Conservation (phyloP, 2,329 filamentous ascomycete species). For the Fusarium pseudoanthophilum region DNA sequence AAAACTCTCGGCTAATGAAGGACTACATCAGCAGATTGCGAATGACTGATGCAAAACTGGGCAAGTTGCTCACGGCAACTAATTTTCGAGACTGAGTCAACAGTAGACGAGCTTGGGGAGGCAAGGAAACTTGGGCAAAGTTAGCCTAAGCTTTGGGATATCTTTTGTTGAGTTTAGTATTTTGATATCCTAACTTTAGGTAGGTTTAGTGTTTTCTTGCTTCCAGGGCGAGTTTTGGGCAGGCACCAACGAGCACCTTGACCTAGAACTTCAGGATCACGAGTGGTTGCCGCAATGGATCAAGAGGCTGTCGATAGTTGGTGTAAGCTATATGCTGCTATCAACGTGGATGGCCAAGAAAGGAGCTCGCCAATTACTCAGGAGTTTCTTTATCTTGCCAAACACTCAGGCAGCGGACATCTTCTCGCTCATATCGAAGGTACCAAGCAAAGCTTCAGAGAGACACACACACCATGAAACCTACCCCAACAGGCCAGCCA, state of each 20-base stretch:
- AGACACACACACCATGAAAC: rapidly evolving
- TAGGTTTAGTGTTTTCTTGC: not conserved
- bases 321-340: not conserved
- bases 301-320: not conserved
- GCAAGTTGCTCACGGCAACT: too few relatives aligned
- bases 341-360: not conserved
- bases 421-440: not conserved
- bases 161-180: not conserved
- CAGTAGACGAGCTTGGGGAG: not conserved
- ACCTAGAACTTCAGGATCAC: not conserved
- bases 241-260: not conserved
- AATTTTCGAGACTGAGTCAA: not conserved
- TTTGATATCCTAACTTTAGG: not conserved
- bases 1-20: not conserved
- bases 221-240: not conserved
- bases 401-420: not conserved
- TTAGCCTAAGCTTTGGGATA: not conserved
- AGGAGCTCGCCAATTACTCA: rapidly evolving
- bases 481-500: not conserved
- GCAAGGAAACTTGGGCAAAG: not conserved
- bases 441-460: not conserved
- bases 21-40: not conserved
- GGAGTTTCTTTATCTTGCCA: not conserved
- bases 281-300: not conserved
- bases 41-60: not conserved